These are phyloP conservation scores for Astraeus odoratus DNA, from an alignment of 768 basidiomycete species.

Conservation along the genomic window DNA sequence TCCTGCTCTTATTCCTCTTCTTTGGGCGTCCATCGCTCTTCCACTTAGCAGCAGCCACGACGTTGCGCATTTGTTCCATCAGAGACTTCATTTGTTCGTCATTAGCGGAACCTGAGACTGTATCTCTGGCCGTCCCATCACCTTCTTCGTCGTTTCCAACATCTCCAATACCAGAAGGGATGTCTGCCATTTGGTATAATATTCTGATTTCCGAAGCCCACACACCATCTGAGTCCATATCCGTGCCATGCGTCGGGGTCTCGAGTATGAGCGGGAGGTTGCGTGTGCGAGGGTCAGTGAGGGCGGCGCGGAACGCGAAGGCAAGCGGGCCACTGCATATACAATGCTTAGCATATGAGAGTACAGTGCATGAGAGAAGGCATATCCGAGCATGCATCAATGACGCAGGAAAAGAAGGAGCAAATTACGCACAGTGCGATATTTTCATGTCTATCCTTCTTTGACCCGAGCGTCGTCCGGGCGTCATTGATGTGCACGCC, in stretches of 20 bases:
- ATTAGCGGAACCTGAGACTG: neutral
- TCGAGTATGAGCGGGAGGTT: slow-evolving; percentile 77
- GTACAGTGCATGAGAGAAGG: neutral
- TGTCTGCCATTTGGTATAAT: slow-evolving; percentile 39
- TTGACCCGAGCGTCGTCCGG: slow-evolving; percentile 54
- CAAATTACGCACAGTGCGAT: slow-evolving; percentile 60
- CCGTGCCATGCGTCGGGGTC: slow-evolving; percentile 50
- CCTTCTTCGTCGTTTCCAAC: neutral
- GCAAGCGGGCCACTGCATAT: slow-evolving; percentile 57
- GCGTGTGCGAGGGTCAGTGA: slow-evolving; percentile 61
- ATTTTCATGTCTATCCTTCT: slow-evolving; percentile 78
- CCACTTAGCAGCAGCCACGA: neutral
- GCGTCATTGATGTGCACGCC: slow-evolving; percentile 88
- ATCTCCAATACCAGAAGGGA: neutral
- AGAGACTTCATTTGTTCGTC: neutral
- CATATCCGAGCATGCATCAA: neutral
- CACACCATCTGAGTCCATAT: slow-evolving; percentile 47
- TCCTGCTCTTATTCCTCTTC: neutral
- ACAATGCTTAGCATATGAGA: neutral
- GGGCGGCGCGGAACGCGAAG: slow-evolving; percentile 59
- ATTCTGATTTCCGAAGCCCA: slow-evolving; percentile 72
- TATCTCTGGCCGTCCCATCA: neutral
- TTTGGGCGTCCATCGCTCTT: neutral
- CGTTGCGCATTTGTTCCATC: neutral
- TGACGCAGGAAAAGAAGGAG: neutral